Evolutionary conservation across 305 asterid species (phyloP).

Genomic region (Rubia occidens): DNA sequence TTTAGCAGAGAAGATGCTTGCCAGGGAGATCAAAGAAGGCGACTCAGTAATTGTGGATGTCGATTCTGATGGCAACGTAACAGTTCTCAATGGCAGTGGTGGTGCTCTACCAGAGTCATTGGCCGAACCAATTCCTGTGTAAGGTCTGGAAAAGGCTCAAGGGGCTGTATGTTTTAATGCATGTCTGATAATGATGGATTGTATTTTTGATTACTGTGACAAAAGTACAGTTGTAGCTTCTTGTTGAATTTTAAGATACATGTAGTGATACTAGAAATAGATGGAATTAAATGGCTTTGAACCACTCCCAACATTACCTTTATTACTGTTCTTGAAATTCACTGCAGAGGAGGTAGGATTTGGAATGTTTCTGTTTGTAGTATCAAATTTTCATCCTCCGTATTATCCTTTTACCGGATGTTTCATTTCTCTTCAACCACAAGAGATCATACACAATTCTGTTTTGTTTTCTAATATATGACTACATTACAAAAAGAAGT

Average conservation of each 20-base stretch:
- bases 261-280: slow-evolving; percentile 5
- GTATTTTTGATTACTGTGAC: not conserved
- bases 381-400: not conserved
- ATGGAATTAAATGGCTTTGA: not conserved
- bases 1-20: slow-evolving; percentile 94
- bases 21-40: slow-evolving; percentile 82
- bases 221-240: slow-evolving; percentile 9
- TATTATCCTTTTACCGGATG: not conserved
- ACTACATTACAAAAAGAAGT: too few species aligned
- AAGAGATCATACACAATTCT: not conserved
- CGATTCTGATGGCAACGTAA: slow-evolving; percentile 74
- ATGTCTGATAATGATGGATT: not conserved
- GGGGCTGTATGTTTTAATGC: not conserved
- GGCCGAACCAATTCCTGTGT: slow-evolving; percentile 53
- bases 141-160: not conserved
- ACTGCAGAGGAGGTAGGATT: too few species aligned
- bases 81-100: slow-evolving; percentile 64
- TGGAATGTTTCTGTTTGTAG: not conserved
- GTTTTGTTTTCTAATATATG: not conserved
- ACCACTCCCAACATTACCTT: not conserved
- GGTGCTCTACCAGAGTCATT: slow-evolving; percentile 59
- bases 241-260: not conserved
- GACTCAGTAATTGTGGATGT: slow-evolving; percentile 86
- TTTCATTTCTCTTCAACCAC: not conserved
- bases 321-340: too few species aligned